A percentile compares a stretch with the other conserved stretches of the same genome.
Conservation (phyloP, 306 rosid genomes). For the Pterocarpus santalinus region DNA sequence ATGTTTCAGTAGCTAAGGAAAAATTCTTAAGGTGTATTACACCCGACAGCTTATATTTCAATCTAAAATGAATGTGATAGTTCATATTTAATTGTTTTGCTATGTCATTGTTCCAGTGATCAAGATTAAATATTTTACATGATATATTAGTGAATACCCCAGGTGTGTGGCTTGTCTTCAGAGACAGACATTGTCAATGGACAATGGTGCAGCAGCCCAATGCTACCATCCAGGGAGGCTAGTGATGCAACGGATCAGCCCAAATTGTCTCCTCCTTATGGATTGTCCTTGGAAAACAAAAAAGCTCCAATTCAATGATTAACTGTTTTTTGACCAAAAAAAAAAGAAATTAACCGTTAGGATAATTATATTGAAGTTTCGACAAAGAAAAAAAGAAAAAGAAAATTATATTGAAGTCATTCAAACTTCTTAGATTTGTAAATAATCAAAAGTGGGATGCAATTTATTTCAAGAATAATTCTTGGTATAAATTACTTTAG, state of each 20-base stretch:
- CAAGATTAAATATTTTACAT: neutral
- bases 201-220: slow-evolving; percentile 33
- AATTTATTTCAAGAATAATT: no score
- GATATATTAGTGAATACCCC: neutral
- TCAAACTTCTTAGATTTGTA: no score
- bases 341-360: no score
- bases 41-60: neutral
- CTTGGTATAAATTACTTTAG: no score
- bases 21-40: neutral
- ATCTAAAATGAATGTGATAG: neutral
- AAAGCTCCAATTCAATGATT: no score
- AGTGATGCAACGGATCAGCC: slow-evolving; percentile 26
- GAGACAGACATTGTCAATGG: slow-evolving; percentile 10
- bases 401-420: no score
- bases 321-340: no score
- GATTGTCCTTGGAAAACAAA: no score
- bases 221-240: neutral
- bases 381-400: no score
- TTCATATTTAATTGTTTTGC: slow-evolving; percentile 19
- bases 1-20: neutral
- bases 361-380: no score
- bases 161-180: slow-evolving; percentile 1
- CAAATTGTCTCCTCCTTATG: neutral
- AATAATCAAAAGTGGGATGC: no score
- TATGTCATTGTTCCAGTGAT: neutral